Conservation (phyloP, 2,329 filamentous ascomycete genomes). For the Pseudocercospora eumusae region DNA sequence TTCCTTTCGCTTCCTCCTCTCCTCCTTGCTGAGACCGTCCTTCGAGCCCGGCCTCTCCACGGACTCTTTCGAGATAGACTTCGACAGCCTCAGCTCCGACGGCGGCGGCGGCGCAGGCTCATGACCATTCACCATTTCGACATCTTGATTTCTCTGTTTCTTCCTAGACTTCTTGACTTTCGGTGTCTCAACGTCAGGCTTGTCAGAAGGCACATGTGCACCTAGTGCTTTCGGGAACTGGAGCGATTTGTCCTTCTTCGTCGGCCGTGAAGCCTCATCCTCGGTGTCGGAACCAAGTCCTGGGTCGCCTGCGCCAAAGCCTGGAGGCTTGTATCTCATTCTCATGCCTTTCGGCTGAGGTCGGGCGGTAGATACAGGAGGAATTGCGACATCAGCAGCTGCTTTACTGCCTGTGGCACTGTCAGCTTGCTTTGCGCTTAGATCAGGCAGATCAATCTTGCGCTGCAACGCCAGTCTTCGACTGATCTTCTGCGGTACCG, state of each 20-base stretch:
- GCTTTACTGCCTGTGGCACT: constrained; percentile 44
- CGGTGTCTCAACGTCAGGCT: constrained; percentile 38
- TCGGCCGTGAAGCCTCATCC: constrained; percentile 47
- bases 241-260: constrained; percentile 19
- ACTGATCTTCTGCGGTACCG: constrained; percentile 52
- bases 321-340: constrained; percentile 68
- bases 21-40: constrained; percentile 33
- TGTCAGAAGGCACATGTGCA: constrained; percentile 42
- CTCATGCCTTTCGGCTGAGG: constrained; percentile 68
- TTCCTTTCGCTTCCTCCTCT: constrained; percentile 42
- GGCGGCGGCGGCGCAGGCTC: neutral
- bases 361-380: constrained; percentile 56
- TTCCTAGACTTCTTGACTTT: constrained; percentile 39
- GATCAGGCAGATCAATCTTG: constrained; percentile 57
- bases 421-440: constrained; percentile 45
- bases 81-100: neutral
- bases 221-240: constrained; percentile 35
- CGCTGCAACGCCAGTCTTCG: constrained; percentile 67
- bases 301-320: constrained; percentile 51
- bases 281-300: constrained; percentile 45
- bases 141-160: constrained; percentile 42
- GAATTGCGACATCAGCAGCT: constrained; percentile 48
- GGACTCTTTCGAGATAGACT: constrained; percentile 32
- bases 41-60: constrained; percentile 16
- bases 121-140: constrained; percentile 31